Conservation (phyloP, 257 asterid species). For the Petrea volubilis region DNA sequence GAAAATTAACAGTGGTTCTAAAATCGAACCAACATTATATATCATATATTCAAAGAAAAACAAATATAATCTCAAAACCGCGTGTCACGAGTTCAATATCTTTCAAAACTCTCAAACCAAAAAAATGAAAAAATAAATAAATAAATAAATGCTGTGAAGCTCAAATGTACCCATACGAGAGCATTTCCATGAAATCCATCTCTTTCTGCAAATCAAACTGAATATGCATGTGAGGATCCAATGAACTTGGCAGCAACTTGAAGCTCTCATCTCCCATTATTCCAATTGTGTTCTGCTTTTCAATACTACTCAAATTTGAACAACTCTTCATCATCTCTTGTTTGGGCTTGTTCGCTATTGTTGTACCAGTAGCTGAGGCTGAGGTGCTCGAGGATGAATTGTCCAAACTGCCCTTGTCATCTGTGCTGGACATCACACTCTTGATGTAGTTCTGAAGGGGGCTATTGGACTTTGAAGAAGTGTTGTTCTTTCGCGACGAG, state of each 20-base stretch:
- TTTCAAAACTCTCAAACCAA: not conserved
- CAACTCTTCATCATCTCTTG: not conserved
- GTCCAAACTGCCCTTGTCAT: slow-evolving; percentile 15
- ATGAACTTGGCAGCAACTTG: slow-evolving; percentile 16
- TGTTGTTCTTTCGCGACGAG: slow-evolving; percentile 29
- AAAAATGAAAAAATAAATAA: not conserved
- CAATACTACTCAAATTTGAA: not conserved
- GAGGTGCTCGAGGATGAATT: slow-evolving; percentile 30
- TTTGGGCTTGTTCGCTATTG: not conserved
- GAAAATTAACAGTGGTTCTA: no score
- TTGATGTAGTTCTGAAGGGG: slow-evolving; percentile 57
- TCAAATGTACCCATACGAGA: slow-evolving; percentile 40
- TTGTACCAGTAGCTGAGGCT: not conserved
- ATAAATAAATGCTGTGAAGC: no score
- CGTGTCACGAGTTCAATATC: not conserved
- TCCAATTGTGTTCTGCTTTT: not conserved
- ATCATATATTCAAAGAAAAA: not conserved
- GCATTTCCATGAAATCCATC: slow-evolving; percentile 62
- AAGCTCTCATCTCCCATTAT: slow-evolving; percentile 24
- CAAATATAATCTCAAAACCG: not conserved
- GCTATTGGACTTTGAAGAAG: slow-evolving; percentile 15
- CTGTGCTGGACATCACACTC: slow-evolving; percentile 25
- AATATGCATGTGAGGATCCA: slow-evolving; percentile 38
- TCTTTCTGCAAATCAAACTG: slow-evolving; percentile 49
- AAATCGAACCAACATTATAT: no score